Evolutionary conservation across 768 basidiomycete genomes (phyloP), one percentile per base, ranked within the genome.

Genomic region (Suillus occidentalis): DNA sequence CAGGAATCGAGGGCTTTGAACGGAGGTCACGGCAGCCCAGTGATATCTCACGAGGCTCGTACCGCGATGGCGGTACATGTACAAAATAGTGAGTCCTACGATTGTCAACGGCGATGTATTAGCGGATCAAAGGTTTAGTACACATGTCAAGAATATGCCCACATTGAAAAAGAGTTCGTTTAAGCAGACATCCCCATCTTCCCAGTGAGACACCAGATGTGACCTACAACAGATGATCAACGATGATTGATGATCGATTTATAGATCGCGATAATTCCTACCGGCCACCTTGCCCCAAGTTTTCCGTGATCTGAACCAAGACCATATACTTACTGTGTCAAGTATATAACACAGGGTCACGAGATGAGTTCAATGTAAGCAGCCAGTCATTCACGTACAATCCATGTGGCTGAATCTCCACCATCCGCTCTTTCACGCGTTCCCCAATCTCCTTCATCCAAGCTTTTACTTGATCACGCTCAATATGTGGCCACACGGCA

Each of bases 391-490:
- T 28, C 40, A 85, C 91, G 85, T 78, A 94, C 92, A 91, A 94
- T 64, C 91, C 90, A 68, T 82, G 82, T 37, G 91, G 89, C 71
- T 91, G 88, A 61, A 94, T 92, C 72, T 90, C 90, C 61, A 92
- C 69, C 91, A 94, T 94, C 70, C 93, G 81, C 75, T 92, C 89
- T 77, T 93, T 95, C 52, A 95, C 86, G 56, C 93, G 84, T 71
- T 91, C 90, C 22, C 90, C 87, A 64, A 95, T 89, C 71, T 95
- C 91, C 76, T 89, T 91, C 74, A 91, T 92, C 89, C 90, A 91
- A 6, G 76, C 81, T 74, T 86, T 89, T 20, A 89, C 84, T 64
- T 83, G 84, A 40, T 93, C 90, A 31, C 85, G 82, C 62, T 94
- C 91, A 69, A 85, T 86, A 57, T 82, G 72, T 52, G 87, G 84